phyloP scores from a whole-genome alignment of 2,329 filamentous ascomycete species.

The Phaeosphaeria sp. region DNA sequence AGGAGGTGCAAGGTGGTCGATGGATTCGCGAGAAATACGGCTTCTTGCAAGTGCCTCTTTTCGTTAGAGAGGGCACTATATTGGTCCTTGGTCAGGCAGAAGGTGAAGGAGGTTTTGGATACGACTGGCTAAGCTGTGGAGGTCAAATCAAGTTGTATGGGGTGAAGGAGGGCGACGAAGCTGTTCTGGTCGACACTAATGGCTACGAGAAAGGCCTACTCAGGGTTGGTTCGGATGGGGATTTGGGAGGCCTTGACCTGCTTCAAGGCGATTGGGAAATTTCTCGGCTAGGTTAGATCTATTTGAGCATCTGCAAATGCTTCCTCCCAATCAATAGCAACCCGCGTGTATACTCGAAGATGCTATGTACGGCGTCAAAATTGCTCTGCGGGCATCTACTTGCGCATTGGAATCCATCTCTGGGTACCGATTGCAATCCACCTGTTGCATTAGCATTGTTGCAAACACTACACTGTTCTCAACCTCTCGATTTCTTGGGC shows the following conservation, averaged over 20 bases:
- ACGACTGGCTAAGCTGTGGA: constrained; percentile 50
- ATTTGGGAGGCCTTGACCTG: constrained; percentile 36
- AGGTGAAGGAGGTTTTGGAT: constrained; percentile 47
- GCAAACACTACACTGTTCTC: too few relatives aligned
- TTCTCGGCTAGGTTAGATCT: constrained; percentile 28
- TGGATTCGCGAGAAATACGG: constrained; percentile 54
- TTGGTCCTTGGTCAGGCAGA: constrained; percentile 50
- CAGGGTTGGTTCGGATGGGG: constrained; percentile 34
- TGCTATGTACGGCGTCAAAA: too few relatives aligned
- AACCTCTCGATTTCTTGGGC: too few relatives aligned
- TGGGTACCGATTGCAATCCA: too few relatives aligned
- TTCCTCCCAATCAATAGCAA: too few relatives aligned
- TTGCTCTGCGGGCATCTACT: too few relatives aligned
- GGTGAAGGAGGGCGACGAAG: constrained; percentile 42
- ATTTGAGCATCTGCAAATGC: background rate
- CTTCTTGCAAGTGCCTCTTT: constrained; percentile 51
- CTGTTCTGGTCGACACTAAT: constrained; percentile 43
- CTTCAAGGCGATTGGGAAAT: constrained; percentile 47
- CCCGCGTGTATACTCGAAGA: too few relatives aligned
- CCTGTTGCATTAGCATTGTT: too few relatives aligned
- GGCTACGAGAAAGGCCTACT: constrained; percentile 41
- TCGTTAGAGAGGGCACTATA: constrained; percentile 50
- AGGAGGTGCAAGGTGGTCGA: constrained; percentile 50
- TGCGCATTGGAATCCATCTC: too few relatives aligned
- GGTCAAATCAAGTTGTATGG: constrained; percentile 50